Evolutionary conservation across 2,329 filamentous ascomycete species (phyloP), one percentile per base, ranked within the genome.

Genomic region (Parastagonospora avenae): DNA sequence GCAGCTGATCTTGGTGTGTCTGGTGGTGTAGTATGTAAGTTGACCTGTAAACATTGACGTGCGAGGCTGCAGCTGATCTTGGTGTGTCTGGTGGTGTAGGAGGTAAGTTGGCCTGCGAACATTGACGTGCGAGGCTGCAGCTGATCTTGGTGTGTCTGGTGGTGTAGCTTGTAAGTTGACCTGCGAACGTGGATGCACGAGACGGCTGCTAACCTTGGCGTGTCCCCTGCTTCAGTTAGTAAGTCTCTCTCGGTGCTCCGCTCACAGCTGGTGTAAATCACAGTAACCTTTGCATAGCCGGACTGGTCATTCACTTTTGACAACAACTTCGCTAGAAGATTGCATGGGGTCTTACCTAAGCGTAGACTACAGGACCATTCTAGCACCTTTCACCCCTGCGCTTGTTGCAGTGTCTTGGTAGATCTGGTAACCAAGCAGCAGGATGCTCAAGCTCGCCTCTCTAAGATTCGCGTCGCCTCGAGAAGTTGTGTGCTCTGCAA

Each of bases 401-500:
- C 31, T 14, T 55, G 45, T 42, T 55, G 53, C 32, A 41, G 19
- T 40, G 37, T 40, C 37, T 41, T 47, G 8, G 29, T 52, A 28
- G 27, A 44, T 55, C 12, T 40, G 47, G 35, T 16, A 36, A 31
- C 29, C 14, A 2, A 32, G 30, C 46, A 47, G 39, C 38, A 36
- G 42, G 11, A 38, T 50, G 2, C 36, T 41, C 10, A 36, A 33
- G 30, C 37, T 50, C 41, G 38, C 30, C 49, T 52, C 44, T 52
- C 44, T 24, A 35, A 55, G 29, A 33, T 52, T 14, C 32, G 41
- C 14, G 42, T 42, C 44, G 41, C 53, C 27, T 32, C n/a, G 31
- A 50, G 48, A 36, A 52, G 35, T 36, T 55, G 53, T 46, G 45
- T 36, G 42, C 41, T 46, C 48, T 55, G 33, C 37, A n/a, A 19